phyloP scores from a whole-genome alignment of 2,329 filamentous ascomycete genomes.

The Colletotrichum limetticola region DNA sequence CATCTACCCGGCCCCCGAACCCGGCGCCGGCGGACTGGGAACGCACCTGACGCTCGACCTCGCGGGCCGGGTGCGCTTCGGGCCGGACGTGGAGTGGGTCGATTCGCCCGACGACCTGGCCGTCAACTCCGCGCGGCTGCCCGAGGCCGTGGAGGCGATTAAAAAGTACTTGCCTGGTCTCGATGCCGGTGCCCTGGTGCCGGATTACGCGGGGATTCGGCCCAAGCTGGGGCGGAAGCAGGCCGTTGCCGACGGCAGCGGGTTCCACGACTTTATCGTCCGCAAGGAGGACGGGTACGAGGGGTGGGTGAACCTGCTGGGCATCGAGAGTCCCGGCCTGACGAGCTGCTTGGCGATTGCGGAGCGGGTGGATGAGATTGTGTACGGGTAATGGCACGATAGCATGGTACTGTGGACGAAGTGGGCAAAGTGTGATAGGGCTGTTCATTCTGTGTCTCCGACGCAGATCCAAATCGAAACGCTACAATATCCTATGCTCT shows the following conservation, averaged over 20 bases:
- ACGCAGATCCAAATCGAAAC: not conserved
- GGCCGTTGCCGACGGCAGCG: slow-evolving; percentile 71
- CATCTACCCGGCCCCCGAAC: slow-evolving; percentile 87
- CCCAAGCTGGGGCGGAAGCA: slow-evolving; percentile 78
- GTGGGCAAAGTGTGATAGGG: not conserved
- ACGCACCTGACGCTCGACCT: slow-evolving; percentile 95
- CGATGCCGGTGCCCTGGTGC: slow-evolving; percentile 70
- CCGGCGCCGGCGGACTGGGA: slow-evolving; percentile 85
- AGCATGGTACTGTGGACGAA: not conserved
- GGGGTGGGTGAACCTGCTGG: slow-evolving; percentile 90
- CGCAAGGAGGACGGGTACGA: slow-evolving; percentile 78
- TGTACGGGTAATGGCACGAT: slow-evolving; percentile 51
- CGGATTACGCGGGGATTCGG: slow-evolving; percentile 92
- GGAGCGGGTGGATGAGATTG: slow-evolving; percentile 72
- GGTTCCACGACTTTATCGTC: slow-evolving; percentile 88
- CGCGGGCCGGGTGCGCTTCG: slow-evolving; percentile 85
- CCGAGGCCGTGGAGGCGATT: slow-evolving; percentile 79
- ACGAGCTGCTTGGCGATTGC: slow-evolving; percentile 89
- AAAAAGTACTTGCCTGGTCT: slow-evolving; percentile 81
- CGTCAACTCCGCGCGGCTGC: slow-evolving; percentile 71
- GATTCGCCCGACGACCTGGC: slow-evolving; percentile 75
- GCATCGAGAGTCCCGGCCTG: slow-evolving; percentile 92
- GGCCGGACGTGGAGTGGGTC: slow-evolving; percentile 96
- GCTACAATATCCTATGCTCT: not conserved
- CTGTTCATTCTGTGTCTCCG: slow-evolving; percentile 21